A percentile compares a stretch with the other conserved stretches of the same genome.
phyloP scores from a whole-genome alignment of 805 yeast genomes.

The Candida boidinii region DNA sequence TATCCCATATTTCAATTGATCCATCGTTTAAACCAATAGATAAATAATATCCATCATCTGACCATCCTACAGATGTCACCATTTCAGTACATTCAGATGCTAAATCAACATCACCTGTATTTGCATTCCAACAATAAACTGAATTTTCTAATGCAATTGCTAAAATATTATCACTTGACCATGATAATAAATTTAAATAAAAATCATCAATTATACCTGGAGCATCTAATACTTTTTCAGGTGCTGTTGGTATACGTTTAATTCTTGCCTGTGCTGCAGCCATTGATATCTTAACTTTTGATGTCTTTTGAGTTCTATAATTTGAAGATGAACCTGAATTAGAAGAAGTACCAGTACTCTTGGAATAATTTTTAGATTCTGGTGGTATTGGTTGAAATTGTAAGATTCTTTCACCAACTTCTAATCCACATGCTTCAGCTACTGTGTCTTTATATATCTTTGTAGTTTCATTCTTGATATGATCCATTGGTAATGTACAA shows the following conservation, averaged over 20 bases:
- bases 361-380: conserved; percentile 26
- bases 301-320: conserved; percentile 11
- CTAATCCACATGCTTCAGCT: conserved; percentile 91
- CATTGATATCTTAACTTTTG: conserved; percentile 22
- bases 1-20: conserved; percentile 86
- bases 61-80: conserved; percentile 79
- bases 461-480: conserved; percentile 44
- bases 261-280: conserved; percentile 56
- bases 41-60: conserved; percentile 80
- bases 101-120: conserved; percentile 65
- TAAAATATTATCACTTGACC: conserved; percentile 76
- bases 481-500: conserved; percentile 20
- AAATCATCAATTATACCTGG: conserved; percentile 93
- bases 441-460: conserved; percentile 68
- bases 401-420: conserved; percentile 71
- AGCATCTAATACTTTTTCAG: conserved; percentile 91
- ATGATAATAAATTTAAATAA: conserved; percentile 74
- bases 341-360: too few species aligned
- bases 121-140: conserved; percentile 90
- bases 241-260: conserved; percentile 75
- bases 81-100: conserved; percentile 47
- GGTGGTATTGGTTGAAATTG: conserved; percentile 89
- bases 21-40: conserved; percentile 84
- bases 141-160: conserved; percentile 83
- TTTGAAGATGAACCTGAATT: conserved; percentile 6